phyloP scores from a whole-genome alignment of 176 grass and related monocot genomes.

The Microstegium vimineum region DNA sequence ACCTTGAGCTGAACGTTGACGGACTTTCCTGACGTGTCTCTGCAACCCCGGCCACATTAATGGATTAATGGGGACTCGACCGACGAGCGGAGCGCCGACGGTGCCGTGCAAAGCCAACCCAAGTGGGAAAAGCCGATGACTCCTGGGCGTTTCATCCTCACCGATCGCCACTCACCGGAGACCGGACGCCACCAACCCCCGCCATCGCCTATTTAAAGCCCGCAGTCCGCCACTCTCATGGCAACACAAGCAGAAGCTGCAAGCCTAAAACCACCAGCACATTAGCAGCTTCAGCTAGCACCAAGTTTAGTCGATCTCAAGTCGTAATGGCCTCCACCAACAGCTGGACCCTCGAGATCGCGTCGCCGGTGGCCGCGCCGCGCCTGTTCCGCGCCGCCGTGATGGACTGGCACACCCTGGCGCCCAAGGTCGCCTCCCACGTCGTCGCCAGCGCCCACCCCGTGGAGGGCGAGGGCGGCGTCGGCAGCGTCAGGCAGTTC shows the following conservation, averaged over 20 bases:
- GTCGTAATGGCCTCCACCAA: slow-evolving; percentile 26
- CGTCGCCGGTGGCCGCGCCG: slow-evolving; percentile 35
- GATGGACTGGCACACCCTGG: slow-evolving; percentile 75
- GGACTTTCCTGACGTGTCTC: background rate
- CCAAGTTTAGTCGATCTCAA: background rate
- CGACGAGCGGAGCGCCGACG: no score
- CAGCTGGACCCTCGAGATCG: slow-evolving; percentile 59
- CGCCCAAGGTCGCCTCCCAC: slow-evolving; percentile 51
- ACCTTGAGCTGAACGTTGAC: background rate
- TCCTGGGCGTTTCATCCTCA: background rate
- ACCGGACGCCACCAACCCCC: no score
- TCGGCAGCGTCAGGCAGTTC: slow-evolving; percentile 74
- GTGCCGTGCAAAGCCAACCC: no score
- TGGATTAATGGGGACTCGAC: no score
- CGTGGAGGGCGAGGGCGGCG: slow-evolving; percentile 36
- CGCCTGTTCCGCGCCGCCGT: slow-evolving; percentile 69
- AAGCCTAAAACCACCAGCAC: background rate
- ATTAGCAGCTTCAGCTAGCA: background rate
- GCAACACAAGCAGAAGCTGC: background rate
- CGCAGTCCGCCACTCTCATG: background rate
- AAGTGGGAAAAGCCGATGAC: background rate
- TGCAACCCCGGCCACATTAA: background rate
- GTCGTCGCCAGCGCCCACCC: slow-evolving; percentile 49
- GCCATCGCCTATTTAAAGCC: slow-evolving; percentile 33
- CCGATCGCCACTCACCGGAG: no score